Percentiles rank a stretch among this genome's conserved stretches.
Conservation (phyloP, 164 flowering plant genomes). For the Dillenia suffruticosa region DNA sequence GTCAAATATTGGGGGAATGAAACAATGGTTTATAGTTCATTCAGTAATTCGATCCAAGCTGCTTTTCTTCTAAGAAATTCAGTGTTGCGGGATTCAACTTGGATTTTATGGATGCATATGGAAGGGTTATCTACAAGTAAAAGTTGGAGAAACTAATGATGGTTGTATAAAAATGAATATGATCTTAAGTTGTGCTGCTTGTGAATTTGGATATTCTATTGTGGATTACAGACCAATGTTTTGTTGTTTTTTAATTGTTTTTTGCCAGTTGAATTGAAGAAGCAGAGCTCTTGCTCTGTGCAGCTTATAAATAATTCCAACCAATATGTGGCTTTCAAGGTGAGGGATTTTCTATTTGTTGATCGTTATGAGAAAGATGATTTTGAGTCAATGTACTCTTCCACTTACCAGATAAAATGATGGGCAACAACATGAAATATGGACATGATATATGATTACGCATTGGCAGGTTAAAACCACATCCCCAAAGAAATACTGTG, state of each 20-base stretch:
- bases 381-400: background rate
- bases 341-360: conserved; percentile 8
- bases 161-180: background rate
- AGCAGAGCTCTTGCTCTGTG: conserved; percentile 65
- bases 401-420: conserved; percentile 1
- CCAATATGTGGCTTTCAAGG: conserved; percentile 88
- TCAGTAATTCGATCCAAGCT: too few relatives aligned
- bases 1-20: too few relatives aligned
- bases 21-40: too few relatives aligned
- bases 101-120: too few relatives aligned
- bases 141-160: too few relatives aligned
- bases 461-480: conserved; percentile 83
- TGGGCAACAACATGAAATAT: conserved; percentile 4
- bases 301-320: conserved; percentile 53
- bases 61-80: too few relatives aligned
- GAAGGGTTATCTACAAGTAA: too few relatives aligned
- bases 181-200: background rate
- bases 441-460: background rate
- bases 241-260: background rate
- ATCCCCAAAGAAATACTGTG: conserved; percentile 78
- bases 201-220: background rate
- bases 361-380: background rate
- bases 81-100: too few relatives aligned
- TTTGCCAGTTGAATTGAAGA: conserved; percentile 64
- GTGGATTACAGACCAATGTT: background rate